Percentiles rank a stretch among this genome's conserved stretches.
phyloP scores from a whole-genome alignment of 2,329 filamentous ascomycete species.

The Colletotrichum camelliae region DNA sequence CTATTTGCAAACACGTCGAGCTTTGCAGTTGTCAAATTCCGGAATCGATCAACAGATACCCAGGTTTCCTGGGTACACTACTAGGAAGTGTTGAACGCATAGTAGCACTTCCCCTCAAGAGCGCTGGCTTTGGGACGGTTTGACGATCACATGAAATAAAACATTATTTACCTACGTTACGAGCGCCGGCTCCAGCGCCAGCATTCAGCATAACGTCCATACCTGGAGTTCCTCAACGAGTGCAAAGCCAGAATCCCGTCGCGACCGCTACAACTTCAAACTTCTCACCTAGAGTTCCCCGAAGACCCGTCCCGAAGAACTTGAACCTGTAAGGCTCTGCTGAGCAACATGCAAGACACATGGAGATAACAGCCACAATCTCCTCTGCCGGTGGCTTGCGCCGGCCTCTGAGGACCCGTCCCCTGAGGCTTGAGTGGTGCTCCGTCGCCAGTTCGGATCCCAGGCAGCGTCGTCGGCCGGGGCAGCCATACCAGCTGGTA shows the following conservation, averaged over 20 bases:
- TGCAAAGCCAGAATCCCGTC: neutral
- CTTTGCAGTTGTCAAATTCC: no score
- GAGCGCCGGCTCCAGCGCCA: neutral
- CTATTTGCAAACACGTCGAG: no score
- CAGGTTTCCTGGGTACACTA: no score
- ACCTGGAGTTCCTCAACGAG: rapidly evolving
- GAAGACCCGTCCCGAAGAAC: neutral
- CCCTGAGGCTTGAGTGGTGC: neutral
- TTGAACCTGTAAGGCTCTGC: neutral
- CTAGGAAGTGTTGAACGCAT: no score
- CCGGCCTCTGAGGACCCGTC: neutral
- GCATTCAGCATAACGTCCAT: rapidly evolving
- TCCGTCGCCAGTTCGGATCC: neutral
- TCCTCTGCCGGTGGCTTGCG: neutral
- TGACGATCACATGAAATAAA: neutral
- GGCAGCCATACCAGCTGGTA: neutral
- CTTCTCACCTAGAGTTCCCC: neutral
- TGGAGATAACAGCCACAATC: neutral
- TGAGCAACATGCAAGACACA: neutral
- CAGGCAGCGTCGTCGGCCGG: neutral
- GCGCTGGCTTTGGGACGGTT: no score
- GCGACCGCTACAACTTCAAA: neutral
- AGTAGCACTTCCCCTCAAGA: no score
- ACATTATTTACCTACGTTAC: neutral
- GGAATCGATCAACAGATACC: no score